A percentile compares a stretch with the other conserved stretches of the same genome.
phyloP scores from a whole-genome alignment of 306 rosid genomes.

The Arachis stenosperma region DNA sequence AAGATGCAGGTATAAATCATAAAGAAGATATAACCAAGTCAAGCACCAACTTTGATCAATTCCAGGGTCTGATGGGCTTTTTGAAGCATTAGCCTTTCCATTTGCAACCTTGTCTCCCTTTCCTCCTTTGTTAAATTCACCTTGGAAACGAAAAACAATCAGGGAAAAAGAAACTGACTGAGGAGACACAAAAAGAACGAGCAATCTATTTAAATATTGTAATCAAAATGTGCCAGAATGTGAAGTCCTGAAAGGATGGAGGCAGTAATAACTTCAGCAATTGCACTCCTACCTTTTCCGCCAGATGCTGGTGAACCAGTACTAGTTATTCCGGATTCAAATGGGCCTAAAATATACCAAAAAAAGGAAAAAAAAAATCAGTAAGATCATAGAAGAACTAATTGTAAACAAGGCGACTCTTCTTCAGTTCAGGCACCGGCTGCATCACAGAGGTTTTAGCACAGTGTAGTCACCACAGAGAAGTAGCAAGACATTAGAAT shows the following conservation, averaged over 20 bases:
- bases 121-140: constrained; percentile 55
- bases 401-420: constrained; percentile 15
- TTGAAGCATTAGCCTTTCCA: constrained; percentile 47
- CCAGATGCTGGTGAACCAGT: constrained; percentile 42
- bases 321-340: constrained; percentile 39
- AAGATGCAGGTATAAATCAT: constrained; percentile 16
- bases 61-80: constrained; percentile 58
- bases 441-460: constrained; percentile 19
- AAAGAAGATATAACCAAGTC: constrained; percentile 26
- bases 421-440: constrained; percentile 16
- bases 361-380: constrained; percentile 23
- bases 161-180: constrained; percentile 13
- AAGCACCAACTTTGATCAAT: constrained; percentile 66
- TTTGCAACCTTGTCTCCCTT: constrained; percentile 60
- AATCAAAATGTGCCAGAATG: constrained; percentile 9
- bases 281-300: constrained; percentile 46
- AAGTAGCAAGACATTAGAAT: constrained; percentile 15
- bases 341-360: constrained; percentile 34
- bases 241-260: constrained; percentile 13
- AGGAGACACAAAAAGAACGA: constrained; percentile 21
- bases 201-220: constrained; percentile 13
- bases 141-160: constrained; percentile 36
- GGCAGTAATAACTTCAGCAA: constrained; percentile 46
- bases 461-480: constrained; percentile 26
- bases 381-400: constrained; percentile 18